phyloP scores from a whole-genome alignment of 352 stramenopile species.

The Phytophthora citricola region DNA sequence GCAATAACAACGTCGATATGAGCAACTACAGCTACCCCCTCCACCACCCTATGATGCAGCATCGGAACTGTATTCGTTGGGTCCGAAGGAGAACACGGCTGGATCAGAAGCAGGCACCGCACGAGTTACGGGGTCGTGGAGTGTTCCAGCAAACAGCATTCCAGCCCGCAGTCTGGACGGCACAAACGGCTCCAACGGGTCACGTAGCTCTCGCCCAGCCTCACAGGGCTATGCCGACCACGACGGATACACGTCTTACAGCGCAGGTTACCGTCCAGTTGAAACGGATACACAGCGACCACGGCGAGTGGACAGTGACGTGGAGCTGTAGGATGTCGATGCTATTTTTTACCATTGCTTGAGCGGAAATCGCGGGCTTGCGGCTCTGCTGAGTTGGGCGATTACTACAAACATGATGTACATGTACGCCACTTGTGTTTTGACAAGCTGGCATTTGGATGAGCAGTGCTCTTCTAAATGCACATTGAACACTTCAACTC shows the following conservation, averaged over 20 bases:
- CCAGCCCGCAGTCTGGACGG: slow-evolving; percentile 46
- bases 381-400: background rate
- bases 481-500: too few species aligned
- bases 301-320: slow-evolving; percentile 65
- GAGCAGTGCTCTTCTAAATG: too few species aligned
- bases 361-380: background rate
- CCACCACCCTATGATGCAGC: slow-evolving; percentile 59
- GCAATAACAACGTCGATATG: slow-evolving; percentile 27
- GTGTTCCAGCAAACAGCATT: slow-evolving; percentile 25
- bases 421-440: too few species aligned
- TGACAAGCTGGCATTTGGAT: too few species aligned
- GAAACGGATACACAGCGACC: slow-evolving; percentile 30
- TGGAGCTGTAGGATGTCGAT: slow-evolving; percentile 52
- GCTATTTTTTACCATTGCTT: background rate
- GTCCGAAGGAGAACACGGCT: slow-evolving; percentile 28
- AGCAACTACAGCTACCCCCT: slow-evolving; percentile 55
- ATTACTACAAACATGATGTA: too few species aligned
- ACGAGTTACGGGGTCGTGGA: slow-evolving; percentile 30
- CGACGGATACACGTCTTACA: slow-evolving; percentile 29
- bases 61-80: slow-evolving; percentile 37
- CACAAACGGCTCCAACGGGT: slow-evolving; percentile 46
- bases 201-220: slow-evolving; percentile 40
- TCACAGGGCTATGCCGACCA: slow-evolving; percentile 16
- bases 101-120: slow-evolving; percentile 23
- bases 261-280: slow-evolving; percentile 33